These are phyloP conservation scores for Boletus reticuloceps DNA, from an alignment of 768 basidiomycete species.

Conservation along the genomic window DNA sequence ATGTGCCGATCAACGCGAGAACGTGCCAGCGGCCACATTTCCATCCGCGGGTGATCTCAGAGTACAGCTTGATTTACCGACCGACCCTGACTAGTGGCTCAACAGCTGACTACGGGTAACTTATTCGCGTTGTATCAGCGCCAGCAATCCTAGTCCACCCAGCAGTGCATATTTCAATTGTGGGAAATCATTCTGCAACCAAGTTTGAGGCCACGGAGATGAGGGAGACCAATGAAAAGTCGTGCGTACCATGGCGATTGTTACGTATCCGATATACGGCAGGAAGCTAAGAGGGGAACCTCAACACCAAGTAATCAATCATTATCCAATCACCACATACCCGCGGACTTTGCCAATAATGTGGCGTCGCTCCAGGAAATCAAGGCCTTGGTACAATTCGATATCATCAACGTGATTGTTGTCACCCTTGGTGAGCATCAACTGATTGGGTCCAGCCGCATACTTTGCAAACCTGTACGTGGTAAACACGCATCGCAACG, in stretches of 20 bases:
- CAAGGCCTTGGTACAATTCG: conserved; percentile 80
- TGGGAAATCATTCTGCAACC: conserved; percentile 79
- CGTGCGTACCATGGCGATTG: conserved; percentile 81
- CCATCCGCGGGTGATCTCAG: no score
- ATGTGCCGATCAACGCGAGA: conserved; percentile 2
- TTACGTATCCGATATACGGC: conserved; percentile 94
- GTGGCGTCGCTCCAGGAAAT: conserved; percentile 85
- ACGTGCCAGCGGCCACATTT: no score
- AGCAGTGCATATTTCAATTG: conserved; percentile 91
- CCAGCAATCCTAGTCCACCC: conserved; percentile 77
- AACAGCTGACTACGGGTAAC: not conserved
- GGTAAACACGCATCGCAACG: not conserved
- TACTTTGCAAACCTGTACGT: conserved; percentile 27
- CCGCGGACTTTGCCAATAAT: conserved; percentile 94
- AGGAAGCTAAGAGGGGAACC: conserved; percentile 58
- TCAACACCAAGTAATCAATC: not conserved
- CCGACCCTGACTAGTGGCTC: not conserved
- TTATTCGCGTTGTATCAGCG: conserved; percentile 81
- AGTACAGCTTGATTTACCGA: not conserved
- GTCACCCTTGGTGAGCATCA: conserved; percentile 93
- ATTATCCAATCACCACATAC: conserved; percentile 45
- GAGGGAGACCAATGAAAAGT: not conserved
- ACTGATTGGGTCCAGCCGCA: conserved; percentile 48
- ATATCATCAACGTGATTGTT: conserved; percentile 91
- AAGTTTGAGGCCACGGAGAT: conserved; percentile 7